Evolutionary conservation across 306 rosid species (phyloP), one percentile per base, ranked within the genome.

Genomic region (Cucumis sativus): DNA sequence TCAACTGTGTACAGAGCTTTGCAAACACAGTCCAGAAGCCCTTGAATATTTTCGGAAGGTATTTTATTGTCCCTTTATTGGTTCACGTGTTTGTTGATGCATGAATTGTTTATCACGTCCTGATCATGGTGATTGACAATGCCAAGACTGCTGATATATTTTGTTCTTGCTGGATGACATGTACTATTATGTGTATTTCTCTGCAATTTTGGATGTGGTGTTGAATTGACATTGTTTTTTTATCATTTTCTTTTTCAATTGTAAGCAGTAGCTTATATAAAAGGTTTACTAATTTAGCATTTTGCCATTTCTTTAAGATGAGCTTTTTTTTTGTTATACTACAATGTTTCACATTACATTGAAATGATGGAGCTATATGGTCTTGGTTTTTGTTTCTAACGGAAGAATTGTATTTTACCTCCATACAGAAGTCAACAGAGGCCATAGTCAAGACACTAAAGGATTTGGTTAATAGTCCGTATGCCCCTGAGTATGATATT

Each of bases 1-100:
- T 88, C 99, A 91, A 82, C 97, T 95, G 82, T 90, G 99, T 89
- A 89, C 93, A 82, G 99, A 92, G 82, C 92, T 95, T 80, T 95
- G 97, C 85, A 88, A 89, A 87, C 87, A 84, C 85, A 88, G 91
- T 77, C 41, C 83, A 18, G 99, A 95, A 83, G 98, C 98, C 79
- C 99, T 92, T 81, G 97, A 89, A 79, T 84, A 87, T 85, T 89
- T 89, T 79, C 88, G 99, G 80, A 87, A 85, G 97, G 99, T 95
- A 75, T 55, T 79, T 58, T 63, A 37, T 21, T 1, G 4, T 39
- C 39, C 20, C 65, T 25, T 39, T 58, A 37, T 56, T 35, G 54
- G 37, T 39, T 58, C 18, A n/a, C 68, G 40, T 41, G 45, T 54
- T 51, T 11, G 10, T 28, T 28, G 37, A 28, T 54, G 66, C 60